phyloP scores from a whole-genome alignment of 192 early-diverging fungal genomes.

The Phlyctochytrium planicorne region DNA sequence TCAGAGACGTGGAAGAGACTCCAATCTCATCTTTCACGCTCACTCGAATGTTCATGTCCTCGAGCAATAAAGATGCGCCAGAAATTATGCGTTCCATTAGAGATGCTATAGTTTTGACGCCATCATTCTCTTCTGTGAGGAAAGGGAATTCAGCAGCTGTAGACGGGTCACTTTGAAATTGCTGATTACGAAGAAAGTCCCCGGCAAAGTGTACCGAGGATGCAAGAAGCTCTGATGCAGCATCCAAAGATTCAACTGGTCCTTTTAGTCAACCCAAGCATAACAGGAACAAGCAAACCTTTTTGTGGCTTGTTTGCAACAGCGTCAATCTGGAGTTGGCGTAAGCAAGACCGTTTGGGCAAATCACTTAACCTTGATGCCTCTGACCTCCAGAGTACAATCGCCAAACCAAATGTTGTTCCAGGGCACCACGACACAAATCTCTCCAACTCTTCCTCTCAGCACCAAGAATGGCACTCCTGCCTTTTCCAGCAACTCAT shows the following conservation, averaged over 20 bases:
- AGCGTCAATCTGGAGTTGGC: too few relatives aligned
- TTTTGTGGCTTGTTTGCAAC: too few relatives aligned
- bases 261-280: too few relatives aligned
- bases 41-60: background rate
- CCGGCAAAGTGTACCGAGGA: slow-evolving; percentile 86
- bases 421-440: slow-evolving; percentile 78
- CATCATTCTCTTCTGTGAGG: background rate
- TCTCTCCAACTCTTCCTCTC: slow-evolving; percentile 65
- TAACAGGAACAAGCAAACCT: too few relatives aligned
- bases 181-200: slow-evolving; percentile 76
- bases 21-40: too few relatives aligned
- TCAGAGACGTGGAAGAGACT: too few relatives aligned
- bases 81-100: slow-evolving; percentile 1
- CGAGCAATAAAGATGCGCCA: background rate
- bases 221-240: slow-evolving; percentile 60
- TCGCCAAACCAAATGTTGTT: slow-evolving; percentile 79
- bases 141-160: background rate
- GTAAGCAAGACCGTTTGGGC: too few relatives aligned
- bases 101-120: background rate
- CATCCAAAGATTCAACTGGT: background rate
- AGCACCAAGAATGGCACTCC: slow-evolving; percentile 64
- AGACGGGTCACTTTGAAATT: too few relatives aligned
- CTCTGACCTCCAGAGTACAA: slow-evolving; percentile 70
- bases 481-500: background rate
- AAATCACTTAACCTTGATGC: too few relatives aligned